These are phyloP conservation scores for Trichoderma pleuroti DNA, from an alignment of 2,329 filamentous ascomycete genomes.

Conservation along the genomic window DNA sequence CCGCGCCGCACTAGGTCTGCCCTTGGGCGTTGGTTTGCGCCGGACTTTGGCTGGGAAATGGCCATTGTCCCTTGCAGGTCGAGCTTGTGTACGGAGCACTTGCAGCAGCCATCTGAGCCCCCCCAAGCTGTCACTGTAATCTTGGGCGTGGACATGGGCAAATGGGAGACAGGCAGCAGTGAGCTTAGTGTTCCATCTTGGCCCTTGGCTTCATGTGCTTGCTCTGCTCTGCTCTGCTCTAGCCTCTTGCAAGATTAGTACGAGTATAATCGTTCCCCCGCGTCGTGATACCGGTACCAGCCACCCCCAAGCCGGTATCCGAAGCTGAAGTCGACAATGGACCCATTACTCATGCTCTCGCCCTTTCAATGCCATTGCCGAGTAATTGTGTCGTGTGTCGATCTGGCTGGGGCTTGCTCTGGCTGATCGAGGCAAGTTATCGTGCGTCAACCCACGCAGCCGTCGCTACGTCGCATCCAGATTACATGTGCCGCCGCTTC, in stretches of 20 bases:
- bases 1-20: not conserved
- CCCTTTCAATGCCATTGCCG: not conserved
- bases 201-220: not conserved
- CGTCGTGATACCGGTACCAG: too few species aligned
- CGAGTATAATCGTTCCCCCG: not conserved
- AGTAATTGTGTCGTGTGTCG: not conserved
- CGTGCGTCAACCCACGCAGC: not conserved
- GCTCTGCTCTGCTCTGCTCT: too few species aligned
- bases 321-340: not conserved
- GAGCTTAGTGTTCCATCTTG: not conserved
- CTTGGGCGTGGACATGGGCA: not conserved
- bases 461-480: constrained; percentile 13
- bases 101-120: not conserved
- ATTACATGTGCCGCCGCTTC: not conserved
- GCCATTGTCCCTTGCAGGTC: not conserved
- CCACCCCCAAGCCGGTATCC: not conserved
- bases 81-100: not conserved
- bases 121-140: not conserved
- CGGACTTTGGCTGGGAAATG: not conserved
- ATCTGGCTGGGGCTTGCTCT: not conserved
- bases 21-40: constrained; percentile 19
- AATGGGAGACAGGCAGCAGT: not conserved
- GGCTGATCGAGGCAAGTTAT: not conserved
- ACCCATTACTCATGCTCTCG: not conserved
- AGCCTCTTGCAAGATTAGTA: not conserved